Conservation (phyloP, 2,329 filamentous ascomycete species). For the Cercospora janseana region DNA sequence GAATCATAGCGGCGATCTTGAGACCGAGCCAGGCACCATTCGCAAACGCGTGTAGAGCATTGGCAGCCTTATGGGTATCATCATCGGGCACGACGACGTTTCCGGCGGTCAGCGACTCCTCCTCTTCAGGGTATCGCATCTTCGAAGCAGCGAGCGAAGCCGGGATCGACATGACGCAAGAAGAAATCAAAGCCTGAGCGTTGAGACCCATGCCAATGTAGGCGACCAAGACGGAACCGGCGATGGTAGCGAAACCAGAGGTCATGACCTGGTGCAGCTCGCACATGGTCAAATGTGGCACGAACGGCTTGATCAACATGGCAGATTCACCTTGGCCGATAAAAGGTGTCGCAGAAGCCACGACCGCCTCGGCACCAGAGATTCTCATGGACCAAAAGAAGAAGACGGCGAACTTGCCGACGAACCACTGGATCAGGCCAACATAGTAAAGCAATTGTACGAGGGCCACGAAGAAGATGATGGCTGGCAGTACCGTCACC, state of each 20-base stretch:
- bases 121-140: conserved; percentile 82
- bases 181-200: conserved; percentile 80
- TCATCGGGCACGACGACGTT: conserved; percentile 78
- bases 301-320: conserved; percentile 86
- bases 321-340: conserved; percentile 92
- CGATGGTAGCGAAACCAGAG: conserved; percentile 88
- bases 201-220: conserved; percentile 84
- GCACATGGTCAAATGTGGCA: conserved; percentile 78
- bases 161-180: conserved; percentile 93
- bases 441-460: conserved; percentile 82
- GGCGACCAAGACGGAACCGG: conserved; percentile 79
- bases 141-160: conserved; percentile 87
- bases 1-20: conserved; percentile 82
- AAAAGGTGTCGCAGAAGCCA: conserved; percentile 88
- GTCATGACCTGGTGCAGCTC: conserved; percentile 93
- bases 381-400: conserved; percentile 89
- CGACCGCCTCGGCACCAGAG: conserved; percentile 88
- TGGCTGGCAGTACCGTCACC: conserved; percentile 76
- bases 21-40: conserved; percentile 82
- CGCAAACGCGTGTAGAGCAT: conserved; percentile 79
- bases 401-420: conserved; percentile 80
- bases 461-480: conserved; percentile 95
- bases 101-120: conserved; percentile 80
- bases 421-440: conserved; percentile 83
- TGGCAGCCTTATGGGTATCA: conserved; percentile 70